Conservation (phyloP, 805 yeast genomes). For the Saturnispora sekii region DNA sequence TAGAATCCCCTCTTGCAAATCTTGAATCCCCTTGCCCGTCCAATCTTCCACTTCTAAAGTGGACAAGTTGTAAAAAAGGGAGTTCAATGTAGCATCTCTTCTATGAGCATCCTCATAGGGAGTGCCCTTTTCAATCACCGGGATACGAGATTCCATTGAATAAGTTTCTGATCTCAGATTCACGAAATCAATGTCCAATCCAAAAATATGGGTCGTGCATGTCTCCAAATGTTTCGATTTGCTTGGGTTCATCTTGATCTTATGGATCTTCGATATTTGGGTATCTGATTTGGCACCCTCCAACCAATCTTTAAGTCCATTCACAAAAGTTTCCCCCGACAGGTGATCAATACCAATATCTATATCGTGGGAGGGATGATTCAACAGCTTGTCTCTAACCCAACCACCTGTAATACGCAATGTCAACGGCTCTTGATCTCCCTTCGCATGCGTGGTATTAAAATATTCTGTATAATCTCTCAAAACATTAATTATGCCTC, state of each 20-base stretch:
- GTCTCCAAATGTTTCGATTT: conserved; percentile 95
- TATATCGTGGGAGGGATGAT: conserved; percentile 71
- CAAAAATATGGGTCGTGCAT: conserved; percentile 81
- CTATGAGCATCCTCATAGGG: conserved; percentile 86
- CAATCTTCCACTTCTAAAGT: conserved; percentile 70
- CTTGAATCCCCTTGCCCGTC: conserved; percentile 67
- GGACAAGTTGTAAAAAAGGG: conserved; percentile 76
- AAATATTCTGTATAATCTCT: conserved; percentile 21
- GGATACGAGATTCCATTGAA: conserved; percentile 78
- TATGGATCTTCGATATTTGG: conserved; percentile 34
- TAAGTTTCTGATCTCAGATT: conserved; percentile 84
- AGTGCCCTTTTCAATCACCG: conserved; percentile 73
- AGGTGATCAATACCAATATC: conserved; percentile 83
- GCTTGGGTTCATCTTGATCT: conserved; percentile 86
- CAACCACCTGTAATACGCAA: conserved; percentile 94
- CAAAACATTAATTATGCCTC: conserved; percentile 18
- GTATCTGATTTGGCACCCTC: conserved; percentile 14
- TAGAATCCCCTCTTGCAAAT: conserved; percentile 57
- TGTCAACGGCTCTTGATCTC: conserved; percentile 15
- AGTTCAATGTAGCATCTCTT: conserved; percentile 92
- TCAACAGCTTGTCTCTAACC: conserved; percentile 91
- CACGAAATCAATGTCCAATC: conserved; percentile 86
- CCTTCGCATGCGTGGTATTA: conserved; percentile 10
- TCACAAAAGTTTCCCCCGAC: conserved; percentile 83
- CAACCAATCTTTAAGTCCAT: conserved; percentile 45